Evolutionary conservation across 2,329 filamentous ascomycete genomes (phyloP).

Genomic region (Fusarium sp.): DNA sequence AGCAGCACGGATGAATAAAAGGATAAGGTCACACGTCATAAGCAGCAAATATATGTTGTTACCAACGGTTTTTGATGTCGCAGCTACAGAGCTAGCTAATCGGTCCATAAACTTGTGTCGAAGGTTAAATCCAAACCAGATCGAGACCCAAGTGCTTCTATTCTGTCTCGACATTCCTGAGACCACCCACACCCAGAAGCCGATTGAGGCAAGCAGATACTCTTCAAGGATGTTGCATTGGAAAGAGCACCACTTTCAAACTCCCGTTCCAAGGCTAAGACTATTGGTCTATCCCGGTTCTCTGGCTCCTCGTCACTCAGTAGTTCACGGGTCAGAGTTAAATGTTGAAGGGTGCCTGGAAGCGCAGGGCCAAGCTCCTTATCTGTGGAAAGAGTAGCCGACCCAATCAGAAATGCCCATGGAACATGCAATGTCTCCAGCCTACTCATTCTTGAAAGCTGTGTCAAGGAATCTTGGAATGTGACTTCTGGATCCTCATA

Average conservation of each 20-base stretch:
- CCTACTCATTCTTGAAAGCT: background rate
- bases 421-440: background rate
- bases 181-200: too few species aligned
- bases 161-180: background rate
- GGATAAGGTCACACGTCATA: too few species aligned
- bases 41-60: too few species aligned
- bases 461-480: background rate
- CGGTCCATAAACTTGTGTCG: background rate
- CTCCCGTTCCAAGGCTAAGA: background rate
- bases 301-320: too few species aligned
- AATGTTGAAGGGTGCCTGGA: background rate
- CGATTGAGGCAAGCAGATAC: background rate
- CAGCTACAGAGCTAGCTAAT: too few species aligned
- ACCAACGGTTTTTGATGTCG: too few species aligned
- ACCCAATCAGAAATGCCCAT: background rate
- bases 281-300: too few species aligned
- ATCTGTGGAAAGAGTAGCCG: rapidly evolving
- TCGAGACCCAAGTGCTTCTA: background rate
- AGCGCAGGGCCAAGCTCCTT: background rate
- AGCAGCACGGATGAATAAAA: too few species aligned
- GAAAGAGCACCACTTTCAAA: background rate
- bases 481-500: background rate
- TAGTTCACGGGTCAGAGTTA: background rate
- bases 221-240: background rate
- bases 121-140: background rate